Conservation (phyloP, 225 moss, liverwort and hornwort genomes). For the Asterella californica region DNA sequence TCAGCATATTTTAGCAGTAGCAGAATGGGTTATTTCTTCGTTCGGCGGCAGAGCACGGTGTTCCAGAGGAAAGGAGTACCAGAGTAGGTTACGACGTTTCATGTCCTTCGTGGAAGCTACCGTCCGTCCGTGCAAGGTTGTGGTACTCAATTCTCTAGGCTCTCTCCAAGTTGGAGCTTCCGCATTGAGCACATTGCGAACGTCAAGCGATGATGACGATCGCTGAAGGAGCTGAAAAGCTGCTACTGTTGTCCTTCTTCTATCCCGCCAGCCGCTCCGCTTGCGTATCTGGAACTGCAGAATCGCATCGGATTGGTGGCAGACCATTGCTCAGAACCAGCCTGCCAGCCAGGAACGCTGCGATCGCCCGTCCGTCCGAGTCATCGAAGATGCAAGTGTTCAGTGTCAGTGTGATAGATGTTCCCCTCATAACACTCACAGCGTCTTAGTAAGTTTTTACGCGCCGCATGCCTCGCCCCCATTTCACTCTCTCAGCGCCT, state of each 20-base stretch:
- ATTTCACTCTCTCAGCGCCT: not conserved
- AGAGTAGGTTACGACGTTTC: not conserved
- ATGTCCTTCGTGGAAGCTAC: not conserved
- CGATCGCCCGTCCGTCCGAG: not conserved
- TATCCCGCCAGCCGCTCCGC: not conserved
- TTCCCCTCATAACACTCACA: not conserved
- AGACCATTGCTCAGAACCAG: not conserved
- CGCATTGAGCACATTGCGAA: not conserved
- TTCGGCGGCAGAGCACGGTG: not conserved
- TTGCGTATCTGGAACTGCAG: not conserved
- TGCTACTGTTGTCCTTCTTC: not conserved
- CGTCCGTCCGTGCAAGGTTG: not conserved
- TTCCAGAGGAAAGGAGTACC: not conserved
- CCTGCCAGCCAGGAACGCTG: not conserved
- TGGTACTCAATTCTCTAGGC: not conserved
- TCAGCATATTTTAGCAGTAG: not conserved
- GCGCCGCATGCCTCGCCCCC: no score
- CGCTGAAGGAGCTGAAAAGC: not conserved
- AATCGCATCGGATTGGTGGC: not conserved
- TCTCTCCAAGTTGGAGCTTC: not conserved
- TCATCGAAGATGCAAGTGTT: not conserved
- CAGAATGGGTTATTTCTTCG: not conserved
- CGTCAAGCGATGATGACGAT: not conserved
- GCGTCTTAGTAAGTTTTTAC: not conserved
- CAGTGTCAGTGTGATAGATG: not conserved